Conservation (phyloP, 768 basidiomycete genomes). For the Lactarius sp. region DNA sequence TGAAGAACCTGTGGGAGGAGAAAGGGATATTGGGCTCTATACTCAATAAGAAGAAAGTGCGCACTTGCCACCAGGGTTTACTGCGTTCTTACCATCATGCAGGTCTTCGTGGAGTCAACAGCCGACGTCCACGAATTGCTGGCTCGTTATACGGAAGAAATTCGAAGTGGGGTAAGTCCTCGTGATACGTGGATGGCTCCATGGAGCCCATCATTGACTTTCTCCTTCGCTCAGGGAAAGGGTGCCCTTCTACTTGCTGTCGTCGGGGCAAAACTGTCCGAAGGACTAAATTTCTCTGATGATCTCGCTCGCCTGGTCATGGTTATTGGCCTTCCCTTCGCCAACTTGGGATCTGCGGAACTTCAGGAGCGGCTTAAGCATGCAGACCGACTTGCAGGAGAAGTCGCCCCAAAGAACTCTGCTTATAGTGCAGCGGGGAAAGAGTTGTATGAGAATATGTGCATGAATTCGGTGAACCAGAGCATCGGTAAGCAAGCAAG, state of each 20-base stretch:
- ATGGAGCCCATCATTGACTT: background rate
- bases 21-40: constrained; percentile 61
- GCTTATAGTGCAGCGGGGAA: constrained; percentile 41
- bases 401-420: constrained; percentile 45
- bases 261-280: constrained; percentile 95
- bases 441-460: constrained; percentile 87
- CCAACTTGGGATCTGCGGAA: constrained; percentile 87
- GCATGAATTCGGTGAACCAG: constrained; percentile 94
- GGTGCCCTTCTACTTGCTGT: constrained; percentile 91
- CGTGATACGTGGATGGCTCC: background rate
- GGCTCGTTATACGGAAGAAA: constrained; percentile 16
- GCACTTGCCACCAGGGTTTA: constrained; percentile 10
- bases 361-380: constrained; percentile 89
- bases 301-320: constrained; percentile 72
- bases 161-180: constrained; percentile 12
- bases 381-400: constrained; percentile 54
- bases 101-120: constrained; percentile 21
- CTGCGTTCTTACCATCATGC: constrained; percentile 1
- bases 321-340: constrained; percentile 88
- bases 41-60: constrained; percentile 66
- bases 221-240: constrained; percentile 24
- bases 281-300: constrained; percentile 64
- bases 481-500: constrained; percentile 67
- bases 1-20: constrained; percentile 61
- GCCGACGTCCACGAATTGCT: constrained; percentile 17